Conservation (phyloP, 192 early-diverging fungal genomes). For the Paraglomus brasilianum region DNA sequence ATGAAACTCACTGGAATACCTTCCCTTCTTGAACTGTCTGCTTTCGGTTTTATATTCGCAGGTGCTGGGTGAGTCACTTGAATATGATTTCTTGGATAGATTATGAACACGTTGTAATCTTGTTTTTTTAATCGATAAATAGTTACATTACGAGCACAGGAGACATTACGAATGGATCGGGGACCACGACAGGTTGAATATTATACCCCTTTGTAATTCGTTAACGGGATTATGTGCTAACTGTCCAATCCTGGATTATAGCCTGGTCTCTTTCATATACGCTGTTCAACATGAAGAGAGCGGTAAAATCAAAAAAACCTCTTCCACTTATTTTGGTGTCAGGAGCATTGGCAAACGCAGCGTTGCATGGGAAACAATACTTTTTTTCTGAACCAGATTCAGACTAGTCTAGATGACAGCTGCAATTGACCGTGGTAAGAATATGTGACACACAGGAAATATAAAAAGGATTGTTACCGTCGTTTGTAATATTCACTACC, state of each 20-base stretch:
- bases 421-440: too few relatives aligned
- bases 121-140: background rate
- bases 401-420: too few relatives aligned
- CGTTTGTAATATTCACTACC: too few relatives aligned
- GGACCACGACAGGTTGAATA: background rate
- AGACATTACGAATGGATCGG: background rate
- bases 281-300: conserved; percentile 1
- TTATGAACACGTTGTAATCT: too few relatives aligned
- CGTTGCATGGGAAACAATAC: conserved; percentile 1
- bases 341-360: background rate
- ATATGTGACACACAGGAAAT: too few relatives aligned
- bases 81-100: background rate
- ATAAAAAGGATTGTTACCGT: too few relatives aligned
- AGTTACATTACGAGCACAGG: conserved; percentile 8
- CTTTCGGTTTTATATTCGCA: conserved; percentile 9
- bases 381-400: background rate
- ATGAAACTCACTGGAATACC: background rate
- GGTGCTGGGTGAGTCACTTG: background rate
- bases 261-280: conserved; percentile 7
- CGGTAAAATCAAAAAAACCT: conserved; percentile 5
- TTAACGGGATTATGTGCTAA: background rate
- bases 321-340: conserved; percentile 2
- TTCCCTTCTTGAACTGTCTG: background rate
- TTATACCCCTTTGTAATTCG: background rate
- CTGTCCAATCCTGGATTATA: background rate